A percentile compares a stretch with the other conserved stretches of the same genome.
These are phyloP conservation scores for Hypoxylon lienhwacheense DNA, from an alignment of 495 filamentous ascomycete species.

Conservation along the genomic window DNA sequence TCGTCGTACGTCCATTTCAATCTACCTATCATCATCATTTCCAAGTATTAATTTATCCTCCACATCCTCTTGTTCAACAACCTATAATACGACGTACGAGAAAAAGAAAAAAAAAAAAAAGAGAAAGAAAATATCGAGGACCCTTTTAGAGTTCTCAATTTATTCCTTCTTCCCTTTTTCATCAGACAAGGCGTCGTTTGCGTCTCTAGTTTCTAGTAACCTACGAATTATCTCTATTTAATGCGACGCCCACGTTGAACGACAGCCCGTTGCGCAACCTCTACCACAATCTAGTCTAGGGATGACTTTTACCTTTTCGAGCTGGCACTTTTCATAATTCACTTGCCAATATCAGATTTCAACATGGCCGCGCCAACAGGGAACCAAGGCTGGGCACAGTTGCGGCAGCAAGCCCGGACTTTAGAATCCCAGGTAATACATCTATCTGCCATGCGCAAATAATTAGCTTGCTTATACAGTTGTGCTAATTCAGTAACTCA, in stretches of 20 bases:
- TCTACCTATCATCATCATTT: conserved; percentile 11
- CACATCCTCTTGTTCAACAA: not conserved
- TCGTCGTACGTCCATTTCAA: not conserved
- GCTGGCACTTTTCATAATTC: conserved; percentile 4
- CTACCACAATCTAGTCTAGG: not conserved
- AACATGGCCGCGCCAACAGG: conserved; percentile 74
- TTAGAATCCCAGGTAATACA: conserved; percentile 88
- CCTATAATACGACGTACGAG: too few relatives aligned
- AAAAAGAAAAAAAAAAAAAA: too few relatives aligned
- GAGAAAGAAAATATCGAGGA: too few relatives aligned
- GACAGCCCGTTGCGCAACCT: conserved; percentile 6
- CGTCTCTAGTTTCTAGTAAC: not conserved
- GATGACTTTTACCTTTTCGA: conserved; percentile 11
- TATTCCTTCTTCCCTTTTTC: too few relatives aligned
- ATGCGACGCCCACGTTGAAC: conserved; percentile 12
- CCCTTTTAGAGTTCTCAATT: too few relatives aligned
- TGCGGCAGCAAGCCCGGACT: conserved; percentile 87
- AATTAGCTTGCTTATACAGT: too few relatives aligned
- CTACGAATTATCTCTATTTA: conserved; percentile 5
- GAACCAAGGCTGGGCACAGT: conserved; percentile 85
- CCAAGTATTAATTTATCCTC: not conserved
- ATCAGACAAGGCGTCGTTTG: not conserved
- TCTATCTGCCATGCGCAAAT: not conserved
- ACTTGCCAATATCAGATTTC: not conserved
- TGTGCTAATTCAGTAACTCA: conserved; percentile 4